Conservation (phyloP, 345 rosid species). For the Linum tenue region DNA sequence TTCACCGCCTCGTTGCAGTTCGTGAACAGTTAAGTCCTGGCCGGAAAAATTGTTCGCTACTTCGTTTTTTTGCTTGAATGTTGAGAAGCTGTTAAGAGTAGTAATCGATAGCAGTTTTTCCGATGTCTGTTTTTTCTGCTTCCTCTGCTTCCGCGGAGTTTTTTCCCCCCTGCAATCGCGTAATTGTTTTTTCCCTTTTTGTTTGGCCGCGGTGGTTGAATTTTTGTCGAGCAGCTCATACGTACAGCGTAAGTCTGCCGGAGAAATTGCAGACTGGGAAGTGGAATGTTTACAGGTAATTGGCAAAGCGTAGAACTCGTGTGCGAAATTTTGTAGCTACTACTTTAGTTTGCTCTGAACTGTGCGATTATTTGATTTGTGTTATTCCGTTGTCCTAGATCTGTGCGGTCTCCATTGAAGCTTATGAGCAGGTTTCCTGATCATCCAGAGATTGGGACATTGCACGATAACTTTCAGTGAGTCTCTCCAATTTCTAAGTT, state of each 20-base stretch:
- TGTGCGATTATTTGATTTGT: background rate
- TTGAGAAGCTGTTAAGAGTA: background rate
- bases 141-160: background rate
- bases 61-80: background rate
- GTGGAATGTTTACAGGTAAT: constrained; percentile 84
- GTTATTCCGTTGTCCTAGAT: constrained; percentile 28
- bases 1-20: constrained; percentile 34
- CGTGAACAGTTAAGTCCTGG: constrained; percentile 22
- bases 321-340: background rate
- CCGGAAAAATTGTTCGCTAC: background rate
- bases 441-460: constrained; percentile 69
- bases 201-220: background rate
- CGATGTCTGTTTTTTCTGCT: background rate
- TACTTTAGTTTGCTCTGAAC: background rate
- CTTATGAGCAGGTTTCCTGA: constrained; percentile 51
- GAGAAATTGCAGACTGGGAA: constrained; percentile 67
- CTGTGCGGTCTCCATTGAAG: constrained; percentile 48
- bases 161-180: background rate
- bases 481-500: constrained; percentile 6
- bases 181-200: background rate
- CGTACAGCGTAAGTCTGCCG: constrained; percentile 61
- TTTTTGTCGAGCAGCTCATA: constrained; percentile 6
- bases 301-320: background rate
- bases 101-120: background rate
- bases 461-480: constrained; percentile 75